These are phyloP conservation scores for Paramecium caudatum DNA, from an alignment of 73 alveolate genomes.

Conservation along the genomic window DNA sequence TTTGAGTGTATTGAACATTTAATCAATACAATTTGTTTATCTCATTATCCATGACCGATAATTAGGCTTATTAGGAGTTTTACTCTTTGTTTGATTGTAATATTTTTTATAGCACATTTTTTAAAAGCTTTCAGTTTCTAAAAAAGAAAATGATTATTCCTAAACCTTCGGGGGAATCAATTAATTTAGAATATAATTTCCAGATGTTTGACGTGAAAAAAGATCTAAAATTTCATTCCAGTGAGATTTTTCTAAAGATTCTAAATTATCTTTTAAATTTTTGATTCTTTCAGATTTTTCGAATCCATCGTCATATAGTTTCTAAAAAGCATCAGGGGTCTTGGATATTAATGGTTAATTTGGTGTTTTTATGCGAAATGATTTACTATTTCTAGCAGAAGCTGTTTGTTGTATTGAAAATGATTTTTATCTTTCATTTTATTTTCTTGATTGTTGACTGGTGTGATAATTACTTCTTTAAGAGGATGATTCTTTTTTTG, in stretches of 20 bases:
- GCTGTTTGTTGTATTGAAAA: not conserved
- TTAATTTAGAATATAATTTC: not conserved
- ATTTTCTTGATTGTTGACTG: not conserved
- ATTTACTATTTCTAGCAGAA: not conserved
- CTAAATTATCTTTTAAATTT: slow-evolving; percentile 21
- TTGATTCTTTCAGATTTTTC: slow-evolving; percentile 45
- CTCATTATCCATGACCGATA: slow-evolving; percentile 12
- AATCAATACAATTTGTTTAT: slow-evolving; percentile 23
- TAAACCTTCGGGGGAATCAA: not conserved
- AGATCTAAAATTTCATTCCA: slow-evolving; percentile 41
- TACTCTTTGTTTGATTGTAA: not conserved
- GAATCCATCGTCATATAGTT: slow-evolving; percentile 1
- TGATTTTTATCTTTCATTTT: not conserved
- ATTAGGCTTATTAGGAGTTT: not conserved
- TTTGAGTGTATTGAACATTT: not conserved
- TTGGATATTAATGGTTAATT: not conserved
- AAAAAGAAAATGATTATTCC: not conserved
- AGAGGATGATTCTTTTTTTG: not conserved
- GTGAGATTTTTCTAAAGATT: slow-evolving; percentile 37
- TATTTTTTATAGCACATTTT: not conserved
- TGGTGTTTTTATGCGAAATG: not conserved
- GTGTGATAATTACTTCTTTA: not conserved
- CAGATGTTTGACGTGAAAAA: not conserved
- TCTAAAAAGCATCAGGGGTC: not conserved
- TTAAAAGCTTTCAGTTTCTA: not conserved